Conservation (phyloP, 2,329 filamentous ascomycete genomes). For the Fusarium avenaceum region DNA sequence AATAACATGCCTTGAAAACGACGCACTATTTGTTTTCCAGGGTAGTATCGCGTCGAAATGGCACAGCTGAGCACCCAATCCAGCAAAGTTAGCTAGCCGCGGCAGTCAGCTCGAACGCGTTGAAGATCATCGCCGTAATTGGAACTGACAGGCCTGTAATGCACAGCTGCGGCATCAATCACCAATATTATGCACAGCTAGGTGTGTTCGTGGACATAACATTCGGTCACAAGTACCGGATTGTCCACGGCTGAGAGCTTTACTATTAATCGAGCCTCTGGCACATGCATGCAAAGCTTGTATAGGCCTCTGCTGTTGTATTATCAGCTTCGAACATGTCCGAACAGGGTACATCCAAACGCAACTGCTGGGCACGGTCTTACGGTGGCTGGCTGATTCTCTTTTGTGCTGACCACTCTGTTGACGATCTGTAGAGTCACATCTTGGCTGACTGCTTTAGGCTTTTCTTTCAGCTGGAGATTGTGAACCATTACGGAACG, state of each 20-base stretch:
- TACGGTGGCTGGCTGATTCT: not conserved
- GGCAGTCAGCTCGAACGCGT: not conserved
- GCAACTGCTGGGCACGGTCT: too few relatives aligned
- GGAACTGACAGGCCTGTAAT: not conserved
- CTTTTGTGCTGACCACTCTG: not conserved
- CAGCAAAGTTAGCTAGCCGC: not conserved
- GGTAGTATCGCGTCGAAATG: too few relatives aligned
- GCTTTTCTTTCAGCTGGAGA: not conserved
- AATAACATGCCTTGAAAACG: too few relatives aligned
- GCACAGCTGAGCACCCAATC: too few relatives aligned
- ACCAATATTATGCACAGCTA: not conserved
- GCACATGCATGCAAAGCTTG: not conserved
- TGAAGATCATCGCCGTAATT: not conserved
- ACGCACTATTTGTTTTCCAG: too few relatives aligned
- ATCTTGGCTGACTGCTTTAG: not conserved
- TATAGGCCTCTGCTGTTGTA: not conserved
- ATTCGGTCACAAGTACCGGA: too few relatives aligned
- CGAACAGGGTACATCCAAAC: not conserved
- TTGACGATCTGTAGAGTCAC: not conserved
- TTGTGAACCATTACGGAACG: not conserved
- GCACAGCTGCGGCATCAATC: not conserved
- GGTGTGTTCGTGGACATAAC: not conserved
- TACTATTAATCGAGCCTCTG: too few relatives aligned
- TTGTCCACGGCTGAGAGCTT: not conserved
- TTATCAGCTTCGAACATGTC: not conserved